These are phyloP conservation scores for Aspergillus affinis DNA, from an alignment of 495 filamentous ascomycete species.

Conservation along the genomic window DNA sequence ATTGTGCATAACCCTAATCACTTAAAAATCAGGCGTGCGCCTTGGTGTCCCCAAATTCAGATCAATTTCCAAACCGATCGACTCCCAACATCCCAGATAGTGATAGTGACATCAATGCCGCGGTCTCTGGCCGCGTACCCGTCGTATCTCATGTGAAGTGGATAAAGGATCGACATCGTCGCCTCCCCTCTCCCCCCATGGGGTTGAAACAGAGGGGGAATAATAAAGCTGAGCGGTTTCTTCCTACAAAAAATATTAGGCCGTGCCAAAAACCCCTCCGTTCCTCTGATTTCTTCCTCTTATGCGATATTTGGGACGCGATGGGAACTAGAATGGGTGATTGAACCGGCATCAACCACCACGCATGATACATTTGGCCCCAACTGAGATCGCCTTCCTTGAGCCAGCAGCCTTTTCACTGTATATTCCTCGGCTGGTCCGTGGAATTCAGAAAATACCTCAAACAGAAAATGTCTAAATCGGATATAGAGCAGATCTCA, in stretches of 20 bases:
- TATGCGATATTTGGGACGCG: not conserved
- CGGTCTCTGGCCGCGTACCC: not conserved
- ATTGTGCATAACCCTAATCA: not conserved
- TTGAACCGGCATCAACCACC: not conserved
- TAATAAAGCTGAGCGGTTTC: not conserved
- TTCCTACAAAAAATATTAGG: no score
- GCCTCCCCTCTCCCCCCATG: not conserved
- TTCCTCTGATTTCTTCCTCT: not conserved
- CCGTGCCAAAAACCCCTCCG: not conserved
- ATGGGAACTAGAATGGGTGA: not conserved
- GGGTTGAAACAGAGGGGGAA: not conserved
- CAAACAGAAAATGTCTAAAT: conserved; percentile 23
- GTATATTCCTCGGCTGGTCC: not conserved
- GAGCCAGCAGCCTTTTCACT: not conserved
- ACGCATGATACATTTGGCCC: not conserved
- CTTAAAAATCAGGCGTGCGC: not conserved
- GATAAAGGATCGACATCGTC: conserved; percentile 6
- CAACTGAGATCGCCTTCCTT: not conserved
- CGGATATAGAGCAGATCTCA: conserved; percentile 21
- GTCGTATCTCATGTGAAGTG: conserved; percentile 9
- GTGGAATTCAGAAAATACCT: not conserved
- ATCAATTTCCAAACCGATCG: not conserved
- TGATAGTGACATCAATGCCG: conserved; percentile 1
- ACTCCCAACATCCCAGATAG: not conserved
- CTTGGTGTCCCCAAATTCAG: not conserved